These are phyloP conservation scores for Ilyonectria mors-panacis DNA, from an alignment of 2,329 filamentous ascomycete species.

Conservation along the genomic window DNA sequence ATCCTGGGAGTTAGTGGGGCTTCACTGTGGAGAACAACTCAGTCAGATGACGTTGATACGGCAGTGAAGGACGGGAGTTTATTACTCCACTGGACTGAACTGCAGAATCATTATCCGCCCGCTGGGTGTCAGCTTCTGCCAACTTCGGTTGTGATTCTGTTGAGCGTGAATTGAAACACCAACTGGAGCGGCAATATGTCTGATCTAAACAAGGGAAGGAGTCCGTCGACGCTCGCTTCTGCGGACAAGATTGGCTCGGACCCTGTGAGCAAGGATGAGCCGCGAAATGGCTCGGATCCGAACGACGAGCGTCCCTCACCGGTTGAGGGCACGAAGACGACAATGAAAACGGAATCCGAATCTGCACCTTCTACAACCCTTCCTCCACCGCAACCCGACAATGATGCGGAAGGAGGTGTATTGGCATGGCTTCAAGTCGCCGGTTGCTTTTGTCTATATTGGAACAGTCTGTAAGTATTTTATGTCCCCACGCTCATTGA, in stretches of 20 bases:
- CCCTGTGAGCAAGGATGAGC: not conserved
- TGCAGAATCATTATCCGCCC: not conserved
- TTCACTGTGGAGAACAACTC: not conserved
- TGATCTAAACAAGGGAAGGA: not conserved
- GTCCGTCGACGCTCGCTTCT: not conserved
- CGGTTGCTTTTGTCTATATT: constrained; percentile 27
- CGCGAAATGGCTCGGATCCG: not conserved
- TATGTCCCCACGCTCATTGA: not conserved
- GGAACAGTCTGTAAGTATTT: constrained; percentile 23
- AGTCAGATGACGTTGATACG: constrained; percentile 19
- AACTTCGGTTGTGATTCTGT: not conserved
- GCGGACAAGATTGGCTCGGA: constrained; percentile 19
- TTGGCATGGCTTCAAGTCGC: constrained; percentile 27
- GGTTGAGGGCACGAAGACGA: not conserved
- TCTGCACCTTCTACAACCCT: not conserved
- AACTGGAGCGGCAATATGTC: not conserved
- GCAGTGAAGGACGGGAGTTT: constrained; percentile 30
- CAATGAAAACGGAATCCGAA: not conserved
- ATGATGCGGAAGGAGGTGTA: not conserved
- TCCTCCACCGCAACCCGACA: not conserved
- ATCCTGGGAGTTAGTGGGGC: too few relatives aligned
- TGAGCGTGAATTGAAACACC: not conserved
- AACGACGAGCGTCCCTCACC: not conserved
- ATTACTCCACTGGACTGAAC: not conserved
- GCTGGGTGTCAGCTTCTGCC: not conserved